These are phyloP conservation scores for Setaria italica DNA, from an alignment of 202 grass and related monocot genomes.

Conservation along the genomic window DNA sequence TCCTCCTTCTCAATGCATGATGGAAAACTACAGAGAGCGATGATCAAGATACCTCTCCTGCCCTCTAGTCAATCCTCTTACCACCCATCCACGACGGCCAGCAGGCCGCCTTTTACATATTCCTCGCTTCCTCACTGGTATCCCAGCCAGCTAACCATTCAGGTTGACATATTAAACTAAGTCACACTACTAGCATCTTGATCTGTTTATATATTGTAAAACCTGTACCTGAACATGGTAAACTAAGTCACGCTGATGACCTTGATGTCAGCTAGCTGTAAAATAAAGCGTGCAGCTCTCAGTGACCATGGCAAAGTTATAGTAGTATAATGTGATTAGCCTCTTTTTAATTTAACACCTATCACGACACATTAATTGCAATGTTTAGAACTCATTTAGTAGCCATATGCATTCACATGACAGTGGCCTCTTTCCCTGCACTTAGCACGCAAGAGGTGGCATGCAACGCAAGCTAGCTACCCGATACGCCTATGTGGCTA, in stretches of 20 bases:
- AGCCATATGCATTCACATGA: not conserved
- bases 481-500: not conserved
- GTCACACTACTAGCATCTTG: not conserved
- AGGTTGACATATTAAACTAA: not conserved
- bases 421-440: not conserved
- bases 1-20: not conserved
- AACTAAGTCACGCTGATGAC: no score
- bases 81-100: not conserved
- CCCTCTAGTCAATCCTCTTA: conserved; percentile 24
- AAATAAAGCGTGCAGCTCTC: not conserved
- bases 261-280: no score
- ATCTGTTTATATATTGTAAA: conserved; percentile 25
- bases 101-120: conserved; percentile 25
- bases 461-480: not conserved
- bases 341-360: no score
- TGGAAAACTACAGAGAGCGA: not conserved
- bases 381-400: no score
- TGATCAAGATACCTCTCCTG: conserved; percentile 39
- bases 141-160: conserved; percentile 18
- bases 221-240: not conserved
- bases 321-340: no score
- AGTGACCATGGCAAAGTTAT: no score
- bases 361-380: not conserved
- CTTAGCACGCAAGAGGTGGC: not conserved
- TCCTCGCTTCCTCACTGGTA: conserved; percentile 35